Evolutionary conservation across 2,329 filamentous ascomycete genomes (phyloP).

Genomic region (Aureobasidium sp.): DNA sequence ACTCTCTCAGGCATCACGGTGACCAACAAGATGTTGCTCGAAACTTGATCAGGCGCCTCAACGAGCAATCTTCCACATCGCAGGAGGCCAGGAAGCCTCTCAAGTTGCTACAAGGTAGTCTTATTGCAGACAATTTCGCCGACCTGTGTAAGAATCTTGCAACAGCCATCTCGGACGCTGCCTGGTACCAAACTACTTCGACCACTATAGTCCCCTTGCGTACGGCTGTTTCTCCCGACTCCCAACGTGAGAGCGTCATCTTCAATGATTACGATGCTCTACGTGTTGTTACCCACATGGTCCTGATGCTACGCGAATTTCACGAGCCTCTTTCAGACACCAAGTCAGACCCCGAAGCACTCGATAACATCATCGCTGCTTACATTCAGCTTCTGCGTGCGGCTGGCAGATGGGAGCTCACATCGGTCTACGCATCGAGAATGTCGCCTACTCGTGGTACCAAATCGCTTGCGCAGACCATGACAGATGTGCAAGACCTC

Average conservation of each 20-base stretch:
- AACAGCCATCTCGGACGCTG: conserved; percentile 34
- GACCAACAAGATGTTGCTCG: conserved; percentile 32
- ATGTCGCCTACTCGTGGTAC: conserved; percentile 59
- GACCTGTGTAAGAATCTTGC: conserved; percentile 40
- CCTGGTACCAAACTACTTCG: conserved; percentile 19
- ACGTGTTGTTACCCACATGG: conserved; percentile 45
- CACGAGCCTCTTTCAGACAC: conserved; percentile 7
- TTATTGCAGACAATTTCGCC: conserved; percentile 56
- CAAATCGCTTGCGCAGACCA: conserved; percentile 65
- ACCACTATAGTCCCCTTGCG: conserved; percentile 17
- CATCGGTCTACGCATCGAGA: conserved; percentile 83
- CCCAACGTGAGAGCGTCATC: conserved; percentile 25
- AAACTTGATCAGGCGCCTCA: conserved; percentile 51
- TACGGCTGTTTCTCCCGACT: conserved; percentile 9
- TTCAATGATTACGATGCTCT: conserved; percentile 38
- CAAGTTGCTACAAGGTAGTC: conserved; percentile 69
- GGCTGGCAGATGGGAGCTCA: conserved; percentile 65
- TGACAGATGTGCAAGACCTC: conserved; percentile 64
- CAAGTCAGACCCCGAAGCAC: conserved; percentile 31
- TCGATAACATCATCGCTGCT: conserved; percentile 62
- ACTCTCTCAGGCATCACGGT: conserved; percentile 57
- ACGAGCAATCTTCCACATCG: conserved; percentile 49
- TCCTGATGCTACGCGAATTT: conserved; percentile 57
- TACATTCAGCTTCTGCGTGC: conserved; percentile 77
- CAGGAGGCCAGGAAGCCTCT: conserved; percentile 57